These are phyloP conservation scores for Coprinopsis sp. DNA, from an alignment of 768 basidiomycete genomes.

Conservation along the genomic window DNA sequence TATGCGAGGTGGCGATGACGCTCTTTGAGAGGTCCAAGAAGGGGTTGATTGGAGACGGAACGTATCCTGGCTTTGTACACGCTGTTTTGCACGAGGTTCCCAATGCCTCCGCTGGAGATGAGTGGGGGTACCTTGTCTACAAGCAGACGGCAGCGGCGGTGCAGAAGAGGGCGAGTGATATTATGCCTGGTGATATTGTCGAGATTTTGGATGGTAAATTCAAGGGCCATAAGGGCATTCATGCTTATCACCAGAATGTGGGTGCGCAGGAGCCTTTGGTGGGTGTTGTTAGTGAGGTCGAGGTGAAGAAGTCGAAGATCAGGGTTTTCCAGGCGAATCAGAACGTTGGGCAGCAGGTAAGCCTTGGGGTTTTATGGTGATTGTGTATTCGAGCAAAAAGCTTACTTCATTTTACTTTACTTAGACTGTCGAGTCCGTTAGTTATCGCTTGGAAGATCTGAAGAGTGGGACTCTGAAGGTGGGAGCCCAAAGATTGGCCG, in stretches of 20 bases:
- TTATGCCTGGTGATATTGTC: slow-evolving; percentile 83
- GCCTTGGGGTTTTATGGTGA: slow-evolving; percentile 22
- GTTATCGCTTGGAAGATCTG: slow-evolving; percentile 84
- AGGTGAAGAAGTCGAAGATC: slow-evolving; percentile 83
- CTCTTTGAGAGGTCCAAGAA: slow-evolving; percentile 76
- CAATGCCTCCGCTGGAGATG: slow-evolving; percentile 41
- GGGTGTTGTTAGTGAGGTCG: slow-evolving; percentile 78
- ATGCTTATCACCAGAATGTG: slow-evolving; percentile 60
- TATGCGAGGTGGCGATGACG: slow-evolving; percentile 64
- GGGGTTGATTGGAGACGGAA: slow-evolving; percentile 78
- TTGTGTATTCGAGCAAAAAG: background rate
- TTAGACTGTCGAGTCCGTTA: slow-evolving; percentile 67
- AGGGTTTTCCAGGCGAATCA: slow-evolving; percentile 84
- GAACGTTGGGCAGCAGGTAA: slow-evolving; percentile 76
- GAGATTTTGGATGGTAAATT: slow-evolving; percentile 67
- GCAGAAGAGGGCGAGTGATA: slow-evolving; percentile 70
- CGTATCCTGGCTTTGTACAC: slow-evolving; percentile 71
- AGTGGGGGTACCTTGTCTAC: slow-evolving; percentile 75
- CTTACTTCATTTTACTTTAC: slow-evolving; percentile 1
- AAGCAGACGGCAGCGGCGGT: slow-evolving; percentile 63
- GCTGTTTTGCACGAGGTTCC: slow-evolving; percentile 65
- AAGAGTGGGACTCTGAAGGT: slow-evolving; percentile 84
- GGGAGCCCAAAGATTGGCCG: too few species aligned
- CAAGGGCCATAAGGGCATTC: slow-evolving; percentile 78
- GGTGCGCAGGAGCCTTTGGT: slow-evolving; percentile 53